Evolutionary conservation across 495 filamentous ascomycete genomes (phyloP).

Genomic region (Hypoxylon intermedium): DNA sequence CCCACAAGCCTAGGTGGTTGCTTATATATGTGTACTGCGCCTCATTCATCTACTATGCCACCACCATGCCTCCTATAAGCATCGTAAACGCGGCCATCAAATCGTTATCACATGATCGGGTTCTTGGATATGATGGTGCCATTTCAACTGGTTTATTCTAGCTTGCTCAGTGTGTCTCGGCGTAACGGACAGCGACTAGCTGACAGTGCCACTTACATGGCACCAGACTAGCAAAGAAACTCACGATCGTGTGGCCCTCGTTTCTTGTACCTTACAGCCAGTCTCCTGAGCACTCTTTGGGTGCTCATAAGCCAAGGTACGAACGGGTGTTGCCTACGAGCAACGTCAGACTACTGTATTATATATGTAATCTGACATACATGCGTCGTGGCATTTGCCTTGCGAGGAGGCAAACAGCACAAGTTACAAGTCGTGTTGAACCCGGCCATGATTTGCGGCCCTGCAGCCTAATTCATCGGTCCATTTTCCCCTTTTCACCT

Average conservation of each 20-base stretch:
- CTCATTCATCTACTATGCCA: slow-evolving; percentile 27
- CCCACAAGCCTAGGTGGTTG: slow-evolving; percentile 14
- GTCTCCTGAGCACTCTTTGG: slow-evolving; percentile 1
- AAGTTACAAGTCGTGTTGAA: slow-evolving; percentile 4
- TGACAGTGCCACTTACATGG: slow-evolving; percentile 8
- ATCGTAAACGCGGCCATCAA: slow-evolving; percentile 20
- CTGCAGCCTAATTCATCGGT: slow-evolving; percentile 18
- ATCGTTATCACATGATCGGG: slow-evolving; percentile 35
- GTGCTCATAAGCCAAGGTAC: slow-evolving; percentile 6
- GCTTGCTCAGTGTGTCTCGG: not conserved
- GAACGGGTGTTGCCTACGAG: slow-evolving; percentile 17
- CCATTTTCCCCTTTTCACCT: slow-evolving; percentile 11
- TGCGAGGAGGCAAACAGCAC: slow-evolving; percentile 8
- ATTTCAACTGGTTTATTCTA: slow-evolving; percentile 1
- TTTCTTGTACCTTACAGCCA: slow-evolving; percentile 2
- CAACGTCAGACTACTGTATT: slow-evolving; percentile 14
- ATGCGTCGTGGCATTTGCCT: slow-evolving; percentile 16
- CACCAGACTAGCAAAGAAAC: slow-evolving; percentile 2
- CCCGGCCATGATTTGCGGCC: slow-evolving; percentile 27
- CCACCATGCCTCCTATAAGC: slow-evolving; percentile 23
- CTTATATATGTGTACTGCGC: slow-evolving; percentile 29
- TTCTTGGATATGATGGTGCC: slow-evolving; percentile 1
- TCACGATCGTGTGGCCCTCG: not conserved
- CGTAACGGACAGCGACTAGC: slow-evolving; percentile 1
- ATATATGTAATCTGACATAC: slow-evolving; percentile 22